phyloP scores from a whole-genome alignment of 129 eudicot genomes.

The Heracleum sosnowskyi region DNA sequence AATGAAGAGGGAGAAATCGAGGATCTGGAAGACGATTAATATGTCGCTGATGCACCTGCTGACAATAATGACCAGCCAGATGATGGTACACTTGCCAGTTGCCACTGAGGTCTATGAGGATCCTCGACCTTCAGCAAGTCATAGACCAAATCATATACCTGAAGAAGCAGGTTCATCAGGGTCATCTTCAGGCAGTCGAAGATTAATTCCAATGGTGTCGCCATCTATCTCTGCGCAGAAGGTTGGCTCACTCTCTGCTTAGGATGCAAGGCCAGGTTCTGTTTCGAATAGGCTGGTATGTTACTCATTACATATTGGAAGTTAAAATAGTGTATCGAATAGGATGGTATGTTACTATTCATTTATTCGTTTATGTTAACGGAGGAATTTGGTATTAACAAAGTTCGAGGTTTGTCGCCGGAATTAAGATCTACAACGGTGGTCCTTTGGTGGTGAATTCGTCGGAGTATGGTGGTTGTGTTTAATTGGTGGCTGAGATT shows the following conservation, averaged over 20 bases:
- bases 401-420: no score
- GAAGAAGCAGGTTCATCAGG: slow-evolving; percentile 81
- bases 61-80: slow-evolving; percentile 45
- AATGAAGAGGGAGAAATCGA: slow-evolving; percentile 59
- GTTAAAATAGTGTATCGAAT: background rate
- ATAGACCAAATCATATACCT: slow-evolving; percentile 30
- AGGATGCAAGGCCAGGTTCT: slow-evolving; percentile 74
- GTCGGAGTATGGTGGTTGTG: no score
- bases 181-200: slow-evolving; percentile 60
- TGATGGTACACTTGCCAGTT: slow-evolving; percentile 50
- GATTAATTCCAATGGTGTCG: slow-evolving; percentile 33
- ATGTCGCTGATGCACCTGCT: slow-evolving; percentile 32
- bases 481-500: no score
- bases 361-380: background rate
- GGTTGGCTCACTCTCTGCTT: slow-evolving; percentile 87
- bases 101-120: slow-evolving; percentile 42
- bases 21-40: slow-evolving; percentile 78
- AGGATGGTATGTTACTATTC: background rate
- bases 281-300: slow-evolving; percentile 67
- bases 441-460: no score
- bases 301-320: background rate
- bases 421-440: no score
- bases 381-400: no score
- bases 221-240: slow-evolving; percentile 85
- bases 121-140: slow-evolving; percentile 32